Percentiles rank a stretch among this genome's conserved stretches.
Conservation (phyloP, 177 flowering plant species). For the Vitis hybrid region DNA sequence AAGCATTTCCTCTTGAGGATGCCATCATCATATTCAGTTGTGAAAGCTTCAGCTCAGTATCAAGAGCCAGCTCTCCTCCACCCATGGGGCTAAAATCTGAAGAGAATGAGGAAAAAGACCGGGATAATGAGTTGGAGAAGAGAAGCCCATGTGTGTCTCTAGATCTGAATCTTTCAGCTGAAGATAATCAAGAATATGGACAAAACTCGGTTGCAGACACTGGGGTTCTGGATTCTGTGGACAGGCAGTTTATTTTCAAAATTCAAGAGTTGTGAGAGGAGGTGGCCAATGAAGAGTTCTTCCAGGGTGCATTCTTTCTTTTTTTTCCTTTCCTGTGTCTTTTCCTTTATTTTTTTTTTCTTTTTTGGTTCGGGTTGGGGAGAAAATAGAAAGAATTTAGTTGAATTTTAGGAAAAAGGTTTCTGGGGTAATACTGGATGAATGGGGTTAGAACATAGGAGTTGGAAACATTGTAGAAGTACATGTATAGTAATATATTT, state of each 20-base stretch:
- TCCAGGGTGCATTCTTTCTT: not conserved
- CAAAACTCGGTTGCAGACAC: slow-evolving; percentile 9
- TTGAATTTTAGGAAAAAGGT: not conserved
- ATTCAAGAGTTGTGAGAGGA: slow-evolving; percentile 11
- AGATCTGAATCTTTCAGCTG: slow-evolving; percentile 37
- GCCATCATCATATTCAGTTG: slow-evolving; percentile 43
- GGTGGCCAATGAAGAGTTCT: not conserved
- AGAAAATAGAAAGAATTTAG: not conserved
- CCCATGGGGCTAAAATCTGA: slow-evolving; percentile 3
- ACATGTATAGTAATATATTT: too few species aligned
- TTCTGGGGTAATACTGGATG: not conserved
- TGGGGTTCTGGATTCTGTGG: slow-evolving; percentile 31
- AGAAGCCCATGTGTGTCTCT: slow-evolving; percentile 14
- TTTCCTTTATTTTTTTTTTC: not conserved
- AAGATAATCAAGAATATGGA: slow-evolving; percentile 13
- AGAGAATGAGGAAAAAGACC: slow-evolving; percentile 7
- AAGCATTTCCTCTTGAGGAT: slow-evolving; percentile 31
- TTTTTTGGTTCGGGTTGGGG: slow-evolving; percentile 4
- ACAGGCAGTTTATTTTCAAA: slow-evolving; percentile 31
- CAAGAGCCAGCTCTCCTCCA: slow-evolving; percentile 25
- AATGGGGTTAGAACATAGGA: slow-evolving; percentile 2
- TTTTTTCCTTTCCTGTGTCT: slow-evolving; percentile 6
- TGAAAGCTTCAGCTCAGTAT: slow-evolving; percentile 26
- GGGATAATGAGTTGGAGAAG: slow-evolving; percentile 9
- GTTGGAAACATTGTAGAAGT: too few species aligned